phyloP scores from a whole-genome alignment of 306 rosid genomes.

The Oxytropis ochrocephala region DNA sequence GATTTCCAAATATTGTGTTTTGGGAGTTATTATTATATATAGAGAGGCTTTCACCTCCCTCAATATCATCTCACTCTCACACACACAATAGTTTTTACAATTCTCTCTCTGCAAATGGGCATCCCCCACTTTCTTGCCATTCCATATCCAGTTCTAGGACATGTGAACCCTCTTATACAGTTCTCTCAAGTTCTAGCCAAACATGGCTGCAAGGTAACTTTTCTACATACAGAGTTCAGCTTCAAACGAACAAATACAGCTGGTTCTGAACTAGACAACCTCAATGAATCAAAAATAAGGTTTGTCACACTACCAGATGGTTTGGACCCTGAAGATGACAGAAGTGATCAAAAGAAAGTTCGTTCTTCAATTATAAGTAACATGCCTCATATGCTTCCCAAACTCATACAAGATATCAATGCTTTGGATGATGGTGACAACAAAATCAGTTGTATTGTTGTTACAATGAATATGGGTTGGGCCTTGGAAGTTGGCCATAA shows the following conservation, averaged over 20 bases:
- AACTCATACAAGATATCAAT: slow-evolving; percentile 30
- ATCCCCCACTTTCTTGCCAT: slow-evolving; percentile 34
- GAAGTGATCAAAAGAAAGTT: background rate
- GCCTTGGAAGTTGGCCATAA: slow-evolving; percentile 24
- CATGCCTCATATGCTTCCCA: slow-evolving; percentile 37
- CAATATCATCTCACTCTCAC: no score
- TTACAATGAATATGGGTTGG: slow-evolving; percentile 26
- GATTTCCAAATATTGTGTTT: no score
- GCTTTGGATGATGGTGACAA: background rate
- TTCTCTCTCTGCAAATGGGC: slow-evolving; percentile 14
- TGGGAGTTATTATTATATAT: no score
- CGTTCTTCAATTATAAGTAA: background rate
- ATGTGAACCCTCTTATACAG: slow-evolving; percentile 35
- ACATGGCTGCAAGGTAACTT: slow-evolving; percentile 41
- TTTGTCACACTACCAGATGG: slow-evolving; percentile 36
- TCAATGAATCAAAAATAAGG: background rate
- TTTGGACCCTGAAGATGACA: slow-evolving; percentile 32
- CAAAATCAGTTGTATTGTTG: slow-evolving; percentile 25
- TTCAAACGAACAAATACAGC: background rate
- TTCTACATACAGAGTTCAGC: slow-evolving; percentile 24
- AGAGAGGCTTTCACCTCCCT: no score
- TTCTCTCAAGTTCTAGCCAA: slow-evolving; percentile 23
- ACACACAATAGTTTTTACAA: no score
- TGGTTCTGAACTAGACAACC: background rate
- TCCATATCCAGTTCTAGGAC: slow-evolving; percentile 36